These are phyloP conservation scores for Amniculicola lignicola DNA, from an alignment of 495 filamentous ascomycete species.

Conservation along the genomic window DNA sequence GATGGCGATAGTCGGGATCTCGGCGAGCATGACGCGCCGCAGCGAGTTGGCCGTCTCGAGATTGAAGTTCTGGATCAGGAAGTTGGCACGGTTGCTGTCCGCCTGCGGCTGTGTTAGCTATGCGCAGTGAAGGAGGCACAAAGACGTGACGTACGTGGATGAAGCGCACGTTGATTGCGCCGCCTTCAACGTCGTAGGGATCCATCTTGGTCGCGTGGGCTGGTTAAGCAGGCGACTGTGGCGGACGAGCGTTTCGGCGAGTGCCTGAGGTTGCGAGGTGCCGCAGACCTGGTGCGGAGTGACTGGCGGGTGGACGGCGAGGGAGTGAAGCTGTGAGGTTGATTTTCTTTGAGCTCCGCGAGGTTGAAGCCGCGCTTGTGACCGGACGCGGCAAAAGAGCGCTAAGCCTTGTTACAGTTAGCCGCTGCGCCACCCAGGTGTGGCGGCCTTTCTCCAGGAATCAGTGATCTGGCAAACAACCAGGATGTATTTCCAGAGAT, in stretches of 20 bases:
- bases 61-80: constrained; percentile 74
- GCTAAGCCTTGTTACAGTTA: not conserved
- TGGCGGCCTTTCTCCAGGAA: too few relatives aligned
- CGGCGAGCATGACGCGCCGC: constrained; percentile 86
- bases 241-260: too few relatives aligned
- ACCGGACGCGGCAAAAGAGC: not conserved
- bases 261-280: too few relatives aligned
- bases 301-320: too few relatives aligned
- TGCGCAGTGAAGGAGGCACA: not conserved
- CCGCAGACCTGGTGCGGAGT: too few relatives aligned
- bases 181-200: constrained; percentile 28
- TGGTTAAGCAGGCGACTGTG: too few relatives aligned
- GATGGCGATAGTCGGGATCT: constrained; percentile 92
- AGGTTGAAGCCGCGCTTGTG: too few relatives aligned
- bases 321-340: too few relatives aligned
- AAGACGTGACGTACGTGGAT: constrained; percentile 15
- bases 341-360: too few relatives aligned
- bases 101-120: constrained; percentile 50
- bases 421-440: not conserved
- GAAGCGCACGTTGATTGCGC: constrained; percentile 33
- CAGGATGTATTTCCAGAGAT: too few relatives aligned
- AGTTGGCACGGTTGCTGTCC: constrained; percentile 69
- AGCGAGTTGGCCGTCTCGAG: constrained; percentile 92
- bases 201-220: constrained; percentile 24
- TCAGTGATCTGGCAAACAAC: too few relatives aligned